Percentiles rank a stretch among this genome's conserved stretches.
Evolutionary conservation across 2,329 filamentous ascomycete genomes (phyloP).

Genomic region (Monosporascus ibericus): DNA sequence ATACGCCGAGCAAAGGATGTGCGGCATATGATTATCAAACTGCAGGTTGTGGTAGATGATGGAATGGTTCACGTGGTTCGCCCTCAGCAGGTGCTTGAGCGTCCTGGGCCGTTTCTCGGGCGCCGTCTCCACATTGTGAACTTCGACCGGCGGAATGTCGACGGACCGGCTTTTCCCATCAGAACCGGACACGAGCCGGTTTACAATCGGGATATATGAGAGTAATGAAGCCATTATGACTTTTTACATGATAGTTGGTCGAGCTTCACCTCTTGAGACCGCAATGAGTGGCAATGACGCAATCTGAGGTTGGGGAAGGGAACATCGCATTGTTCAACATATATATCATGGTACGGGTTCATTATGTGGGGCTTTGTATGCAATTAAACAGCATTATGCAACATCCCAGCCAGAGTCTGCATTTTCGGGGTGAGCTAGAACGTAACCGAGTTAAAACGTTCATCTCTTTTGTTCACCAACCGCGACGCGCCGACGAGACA

Average conservation of each 20-base stretch:
- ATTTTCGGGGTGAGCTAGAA: no score
- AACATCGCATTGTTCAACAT: background rate
- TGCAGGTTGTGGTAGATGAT: constrained; percentile 70
- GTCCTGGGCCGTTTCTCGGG: constrained; percentile 74
- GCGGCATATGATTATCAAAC: constrained; percentile 79
- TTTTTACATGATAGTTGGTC: background rate
- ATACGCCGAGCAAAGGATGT: constrained; percentile 80
- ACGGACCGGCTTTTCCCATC: constrained; percentile 31
- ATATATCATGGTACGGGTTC: background rate
- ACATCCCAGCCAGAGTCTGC: background rate
- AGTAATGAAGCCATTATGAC: constrained; percentile 32
- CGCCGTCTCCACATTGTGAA: constrained; percentile 74
- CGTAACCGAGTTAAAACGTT: background rate
- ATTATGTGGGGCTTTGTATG: background rate
- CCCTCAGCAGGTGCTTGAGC: constrained; percentile 82
- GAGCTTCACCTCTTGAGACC: no score
- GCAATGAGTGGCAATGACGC: background rate
- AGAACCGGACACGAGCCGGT: constrained; percentile 27
- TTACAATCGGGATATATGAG: constrained; percentile 36
- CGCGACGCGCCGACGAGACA: constrained; percentile 6
- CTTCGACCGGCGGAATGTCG: constrained; percentile 59
- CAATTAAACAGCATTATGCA: background rate
- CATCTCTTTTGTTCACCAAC: background rate
- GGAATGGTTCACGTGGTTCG: constrained; percentile 86
- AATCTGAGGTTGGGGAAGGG: background rate